These are phyloP conservation scores for Russula brevipes DNA, from an alignment of 768 basidiomycete species.

Conservation along the genomic window DNA sequence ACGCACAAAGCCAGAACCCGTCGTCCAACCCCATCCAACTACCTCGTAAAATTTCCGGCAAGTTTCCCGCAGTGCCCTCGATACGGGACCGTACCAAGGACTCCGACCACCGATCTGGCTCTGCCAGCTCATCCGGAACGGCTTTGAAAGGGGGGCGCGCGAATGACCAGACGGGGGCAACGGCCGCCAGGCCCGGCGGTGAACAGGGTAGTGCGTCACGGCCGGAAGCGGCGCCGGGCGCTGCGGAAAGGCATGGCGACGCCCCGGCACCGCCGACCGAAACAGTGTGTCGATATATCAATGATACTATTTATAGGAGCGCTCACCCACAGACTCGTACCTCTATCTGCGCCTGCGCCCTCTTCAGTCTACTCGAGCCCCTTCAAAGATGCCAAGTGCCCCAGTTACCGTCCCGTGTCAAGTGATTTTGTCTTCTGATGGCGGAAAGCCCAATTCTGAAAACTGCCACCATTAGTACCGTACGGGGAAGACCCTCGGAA, in stretches of 20 bases:
- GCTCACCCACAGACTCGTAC: background rate
- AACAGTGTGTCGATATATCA: conserved; percentile 1
- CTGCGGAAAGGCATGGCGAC: background rate
- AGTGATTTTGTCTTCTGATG: conserved; percentile 29
- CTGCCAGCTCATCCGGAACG: conserved; percentile 16
- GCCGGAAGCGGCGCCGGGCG: conserved; percentile 18
- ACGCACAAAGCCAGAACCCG: conserved; percentile 16
- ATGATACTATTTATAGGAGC: conserved; percentile 7
- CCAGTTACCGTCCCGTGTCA: conserved; percentile 44
- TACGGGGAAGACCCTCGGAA: conserved; percentile 82
- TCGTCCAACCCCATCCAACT: background rate
- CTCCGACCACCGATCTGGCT: conserved; percentile 21
- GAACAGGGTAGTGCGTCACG: background rate
- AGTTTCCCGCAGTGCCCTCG: background rate
- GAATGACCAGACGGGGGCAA: background rate
- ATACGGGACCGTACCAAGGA: conserved; percentile 14
- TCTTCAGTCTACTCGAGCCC: background rate
- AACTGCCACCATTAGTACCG: conserved; percentile 52
- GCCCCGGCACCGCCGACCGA: conserved; percentile 16
- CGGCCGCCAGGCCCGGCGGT: background rate
- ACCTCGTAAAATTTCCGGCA: conserved; percentile 4
- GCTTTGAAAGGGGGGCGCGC: conserved; percentile 5
- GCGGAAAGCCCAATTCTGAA: conserved; percentile 5
- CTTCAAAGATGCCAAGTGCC: conserved; percentile 30
- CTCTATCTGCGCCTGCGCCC: no score